Evolutionary conservation across 371 early-diverging fungal genomes (phyloP).

Genomic region (Mortierella sp.): DNA sequence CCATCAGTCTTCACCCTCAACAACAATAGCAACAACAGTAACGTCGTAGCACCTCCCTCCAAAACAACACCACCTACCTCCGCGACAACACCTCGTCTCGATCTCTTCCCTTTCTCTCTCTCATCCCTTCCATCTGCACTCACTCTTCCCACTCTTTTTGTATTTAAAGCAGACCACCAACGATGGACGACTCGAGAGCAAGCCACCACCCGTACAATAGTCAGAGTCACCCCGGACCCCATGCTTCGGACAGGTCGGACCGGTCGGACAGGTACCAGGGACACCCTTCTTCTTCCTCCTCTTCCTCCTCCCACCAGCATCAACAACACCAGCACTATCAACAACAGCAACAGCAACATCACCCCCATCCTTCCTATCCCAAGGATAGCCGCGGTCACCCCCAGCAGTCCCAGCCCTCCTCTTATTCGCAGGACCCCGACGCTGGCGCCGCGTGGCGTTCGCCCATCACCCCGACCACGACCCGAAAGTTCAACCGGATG

Average conservation of each 20-base stretch:
- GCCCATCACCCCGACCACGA: constrained; percentile 55
- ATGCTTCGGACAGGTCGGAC: constrained; percentile 19
- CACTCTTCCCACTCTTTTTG: no score
- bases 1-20: not conserved
- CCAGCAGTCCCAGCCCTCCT: constrained; percentile 11
- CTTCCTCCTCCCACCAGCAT: constrained; percentile 20
- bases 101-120: not conserved
- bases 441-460: constrained; percentile 37
- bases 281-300: constrained; percentile 15
- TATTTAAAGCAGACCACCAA: not conserved
- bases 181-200: constrained; percentile 6
- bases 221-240: not conserved
- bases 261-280: constrained; percentile 25
- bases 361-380: constrained; percentile 22
- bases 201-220: not conserved
- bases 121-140: not conserved
- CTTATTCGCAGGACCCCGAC: constrained; percentile 29
- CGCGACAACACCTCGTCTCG: not conserved
- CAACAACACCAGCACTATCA: constrained; percentile 29
- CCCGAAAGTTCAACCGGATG: constrained; percentile 53
- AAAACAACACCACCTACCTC: not conserved
- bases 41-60: no score
- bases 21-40: no score
- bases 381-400: constrained; percentile 21
- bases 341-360: constrained; percentile 24